phyloP scores from a whole-genome alignment of 495 filamentous ascomycete genomes.

The Copromyces sp. region DNA sequence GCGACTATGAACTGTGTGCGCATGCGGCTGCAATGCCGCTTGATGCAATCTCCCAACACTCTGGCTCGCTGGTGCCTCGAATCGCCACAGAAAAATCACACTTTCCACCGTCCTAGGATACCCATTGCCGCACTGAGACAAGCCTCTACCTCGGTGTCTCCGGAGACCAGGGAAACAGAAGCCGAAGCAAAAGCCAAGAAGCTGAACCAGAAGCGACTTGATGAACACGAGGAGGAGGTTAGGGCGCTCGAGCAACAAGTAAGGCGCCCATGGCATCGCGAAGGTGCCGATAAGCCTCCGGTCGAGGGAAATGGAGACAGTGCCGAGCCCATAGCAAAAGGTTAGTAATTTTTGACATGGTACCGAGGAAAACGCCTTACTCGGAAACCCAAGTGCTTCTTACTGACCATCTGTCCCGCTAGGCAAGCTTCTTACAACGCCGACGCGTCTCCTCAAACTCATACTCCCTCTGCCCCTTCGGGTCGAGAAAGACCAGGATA shows the following conservation, averaged over 20 bases:
- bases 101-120: not conserved
- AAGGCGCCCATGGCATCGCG: constrained; percentile 57
- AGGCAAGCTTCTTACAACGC: constrained; percentile 88
- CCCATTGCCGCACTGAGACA: not conserved
- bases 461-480: constrained; percentile 66
- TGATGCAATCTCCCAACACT: not conserved
- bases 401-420: not conserved
- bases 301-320: constrained; percentile 31
- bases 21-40: constrained; percentile 9
- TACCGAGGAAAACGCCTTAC: not conserved
- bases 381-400: not conserved
- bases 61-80: not conserved
- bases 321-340: constrained; percentile 52
- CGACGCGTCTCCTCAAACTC: constrained; percentile 79
- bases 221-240: constrained; percentile 29
- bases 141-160: constrained; percentile 2
- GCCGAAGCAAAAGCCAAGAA: constrained; percentile 25
- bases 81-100: not conserved
- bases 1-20: constrained; percentile 15
- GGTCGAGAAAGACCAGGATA: constrained; percentile 43
- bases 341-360: constrained; percentile 23
- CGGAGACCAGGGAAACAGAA: not conserved
- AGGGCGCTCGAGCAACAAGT: constrained; percentile 22
- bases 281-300: constrained; percentile 50
- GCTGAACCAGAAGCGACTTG: constrained; percentile 28